A percentile compares a stretch with the other conserved stretches of the same genome.
phyloP scores from a whole-genome alignment of 192 early-diverging fungal genomes.

The Linderina pennispora region DNA sequence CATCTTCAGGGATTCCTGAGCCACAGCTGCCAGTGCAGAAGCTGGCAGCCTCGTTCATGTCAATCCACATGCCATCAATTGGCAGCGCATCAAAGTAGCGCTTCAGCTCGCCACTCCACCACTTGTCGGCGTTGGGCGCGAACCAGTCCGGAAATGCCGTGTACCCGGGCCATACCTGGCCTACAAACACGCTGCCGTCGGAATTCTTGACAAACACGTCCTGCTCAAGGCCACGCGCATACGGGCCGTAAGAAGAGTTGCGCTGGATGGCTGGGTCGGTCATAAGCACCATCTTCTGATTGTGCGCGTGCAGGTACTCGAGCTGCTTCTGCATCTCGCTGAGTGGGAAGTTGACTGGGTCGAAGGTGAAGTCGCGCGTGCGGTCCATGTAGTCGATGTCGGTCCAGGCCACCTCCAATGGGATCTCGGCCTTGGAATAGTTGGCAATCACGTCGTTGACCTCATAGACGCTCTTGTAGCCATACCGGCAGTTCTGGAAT shows the following conservation, averaged over 20 bases:
- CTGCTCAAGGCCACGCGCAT: slow-evolving; percentile 43
- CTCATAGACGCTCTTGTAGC: slow-evolving; percentile 51
- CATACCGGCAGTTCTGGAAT: slow-evolving; percentile 59
- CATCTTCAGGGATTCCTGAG: slow-evolving; percentile 11
- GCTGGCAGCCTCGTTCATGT: slow-evolving; percentile 64
- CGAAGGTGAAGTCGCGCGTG: slow-evolving; percentile 56
- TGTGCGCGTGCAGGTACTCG: slow-evolving; percentile 25
- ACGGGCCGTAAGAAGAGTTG: slow-evolving; percentile 45
- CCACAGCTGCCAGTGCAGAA: slow-evolving; percentile 58
- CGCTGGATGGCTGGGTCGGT: slow-evolving; percentile 58
- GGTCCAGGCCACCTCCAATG: slow-evolving; percentile 58
- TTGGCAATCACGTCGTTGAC: slow-evolving; percentile 50
- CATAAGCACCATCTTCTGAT: slow-evolving; percentile 58
- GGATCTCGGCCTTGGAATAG: slow-evolving; percentile 52
- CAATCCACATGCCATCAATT: slow-evolving; percentile 61
- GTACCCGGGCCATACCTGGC: slow-evolving; percentile 62
- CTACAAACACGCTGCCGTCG: slow-evolving; percentile 49
- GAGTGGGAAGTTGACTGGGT: slow-evolving; percentile 50
- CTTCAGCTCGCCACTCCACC: slow-evolving; percentile 47
- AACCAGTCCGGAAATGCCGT: slow-evolving; percentile 61
- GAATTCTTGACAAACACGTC: slow-evolving; percentile 56
- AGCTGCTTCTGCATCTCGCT: slow-evolving; percentile 45
- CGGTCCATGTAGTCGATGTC: slow-evolving; percentile 70
- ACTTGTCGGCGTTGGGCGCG: slow-evolving; percentile 43
- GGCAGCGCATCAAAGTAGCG: slow-evolving; percentile 26